Evolutionary conservation across 768 basidiomycete species (phyloP).

Genomic region (Pisolithus microcarpus): DNA sequence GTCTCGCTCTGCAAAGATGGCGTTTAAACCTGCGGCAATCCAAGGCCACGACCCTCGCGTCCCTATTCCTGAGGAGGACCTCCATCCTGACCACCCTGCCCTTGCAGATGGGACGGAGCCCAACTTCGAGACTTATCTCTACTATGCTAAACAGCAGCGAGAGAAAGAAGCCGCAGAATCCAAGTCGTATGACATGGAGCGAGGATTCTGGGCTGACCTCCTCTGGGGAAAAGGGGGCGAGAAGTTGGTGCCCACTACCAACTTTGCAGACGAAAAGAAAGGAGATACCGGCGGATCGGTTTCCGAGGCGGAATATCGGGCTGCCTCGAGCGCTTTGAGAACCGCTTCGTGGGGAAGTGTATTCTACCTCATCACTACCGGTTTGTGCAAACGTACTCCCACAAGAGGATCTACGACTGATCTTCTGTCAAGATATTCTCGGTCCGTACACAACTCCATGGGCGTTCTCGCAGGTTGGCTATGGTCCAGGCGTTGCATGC

Average conservation of each 20-base stretch:
- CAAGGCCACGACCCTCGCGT: conserved; percentile 14
- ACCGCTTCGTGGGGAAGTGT: conserved; percentile 44
- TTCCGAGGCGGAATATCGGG: conserved; percentile 27
- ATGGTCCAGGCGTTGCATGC: conserved; percentile 43
- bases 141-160: conserved; percentile 25
- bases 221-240: neutral
- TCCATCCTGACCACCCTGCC: conserved; percentile 10
- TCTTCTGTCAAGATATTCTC: conserved; percentile 38
- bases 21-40: conserved; percentile 12
- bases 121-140: conserved; percentile 27
- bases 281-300: conserved; percentile 3
- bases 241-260: conserved; percentile 9
- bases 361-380: conserved; percentile 52
- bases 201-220: neutral
- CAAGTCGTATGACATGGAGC: neutral
- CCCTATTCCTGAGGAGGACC: conserved; percentile 4
- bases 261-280: neutral
- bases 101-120: conserved; percentile 19
- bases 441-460: conserved; percentile 56
- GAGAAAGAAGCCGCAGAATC: conserved; percentile 18
- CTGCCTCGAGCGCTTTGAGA: conserved; percentile 41
- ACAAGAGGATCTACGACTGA: neutral
- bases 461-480: conserved; percentile 55
- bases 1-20: conserved; percentile 13
- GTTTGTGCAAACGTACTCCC: neutral